Evolutionary conservation across 768 basidiomycete genomes (phyloP).

Genomic region (Mycena haematopus): DNA sequence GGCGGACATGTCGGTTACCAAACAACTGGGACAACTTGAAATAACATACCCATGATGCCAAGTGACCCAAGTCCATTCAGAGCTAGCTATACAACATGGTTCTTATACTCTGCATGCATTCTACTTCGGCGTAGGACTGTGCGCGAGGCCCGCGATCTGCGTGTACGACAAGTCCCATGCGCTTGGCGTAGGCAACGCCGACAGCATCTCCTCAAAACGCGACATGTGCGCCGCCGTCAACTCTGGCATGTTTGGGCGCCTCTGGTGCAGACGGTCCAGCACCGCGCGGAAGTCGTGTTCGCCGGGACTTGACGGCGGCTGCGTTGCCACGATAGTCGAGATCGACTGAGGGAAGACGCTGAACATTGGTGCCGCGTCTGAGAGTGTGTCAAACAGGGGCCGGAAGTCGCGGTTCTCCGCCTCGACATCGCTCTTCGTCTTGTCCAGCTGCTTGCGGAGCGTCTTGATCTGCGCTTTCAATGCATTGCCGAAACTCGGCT

Average conservation of each 20-base stretch:
- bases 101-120: too few species aligned
- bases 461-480: conserved; percentile 65
- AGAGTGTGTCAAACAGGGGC: conserved; percentile 17
- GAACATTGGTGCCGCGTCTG: not conserved
- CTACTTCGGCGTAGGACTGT: not conserved
- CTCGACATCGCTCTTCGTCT: conserved; percentile 26
- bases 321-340: not conserved
- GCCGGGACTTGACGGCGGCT: conserved; percentile 1
- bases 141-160: not conserved
- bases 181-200: not conserved
- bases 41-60: not conserved
- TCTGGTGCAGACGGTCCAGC: conserved; percentile 19
- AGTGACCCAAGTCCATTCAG: not conserved
- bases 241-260: not conserved
- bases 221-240: conserved; percentile 1
- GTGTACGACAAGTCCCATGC: conserved; percentile 17
- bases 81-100: not conserved
- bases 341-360: conserved; percentile 5
- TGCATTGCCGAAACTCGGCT: conserved; percentile 54
- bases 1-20: not conserved
- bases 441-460: conserved; percentile 72
- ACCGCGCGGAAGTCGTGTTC: conserved; percentile 24
- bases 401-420: conserved; percentile 24
- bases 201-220: not conserved
- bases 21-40: not conserved